Base-by-base conservation (phyloP, 805 yeast species). In the Millerozyma acaciae region DNA sequence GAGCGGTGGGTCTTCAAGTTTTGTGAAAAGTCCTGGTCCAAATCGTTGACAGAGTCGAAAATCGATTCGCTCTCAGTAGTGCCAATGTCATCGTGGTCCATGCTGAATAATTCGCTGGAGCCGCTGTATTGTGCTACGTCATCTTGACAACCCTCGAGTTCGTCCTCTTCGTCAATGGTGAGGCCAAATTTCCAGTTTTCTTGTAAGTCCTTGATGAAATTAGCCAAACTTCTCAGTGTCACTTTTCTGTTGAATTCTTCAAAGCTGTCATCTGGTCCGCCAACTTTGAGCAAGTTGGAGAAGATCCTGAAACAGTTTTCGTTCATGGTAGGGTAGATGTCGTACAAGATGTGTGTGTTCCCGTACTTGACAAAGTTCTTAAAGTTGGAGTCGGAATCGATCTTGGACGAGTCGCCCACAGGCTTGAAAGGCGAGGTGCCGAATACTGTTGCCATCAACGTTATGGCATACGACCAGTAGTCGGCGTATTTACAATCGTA, bases 401-500 rank as follows among this genome's bases (percentile, higher is more conserved):
- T 36, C 6, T 36, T 37, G 2, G 41, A 39, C 16, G 41, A 36
- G 8, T 41, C 39, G 6, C 40, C 40, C 21, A 32, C 26, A 25
- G 68, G 64, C 42, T 70, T 64, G 55, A 75, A 75, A 2, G 79
- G 79, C 31, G 75, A 57, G 23, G 67, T 68, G 13, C 78, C 78
- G 50, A 73, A 75, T 27, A 74, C 55, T 3, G 74, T 57, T 30
- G 70, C 70, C 36, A 75, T 50, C 16, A 75, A 38, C 2, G 78
- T 73, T 33, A 75, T 60, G 3, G 77, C 80, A 38, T 71, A 51
- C 2, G 78, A 72, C 79, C 79, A 75, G 43, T 61, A 58, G 55
- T 75, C 80, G n/a, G 75, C 68, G 28, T 51, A 57, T 35, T 55
- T 58, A 20, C 75, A 57, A 45, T 71, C 72, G 40, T 71, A 70